Conservation (phyloP, 2,329 filamentous ascomycete species). For the Fusarium sp. region DNA sequence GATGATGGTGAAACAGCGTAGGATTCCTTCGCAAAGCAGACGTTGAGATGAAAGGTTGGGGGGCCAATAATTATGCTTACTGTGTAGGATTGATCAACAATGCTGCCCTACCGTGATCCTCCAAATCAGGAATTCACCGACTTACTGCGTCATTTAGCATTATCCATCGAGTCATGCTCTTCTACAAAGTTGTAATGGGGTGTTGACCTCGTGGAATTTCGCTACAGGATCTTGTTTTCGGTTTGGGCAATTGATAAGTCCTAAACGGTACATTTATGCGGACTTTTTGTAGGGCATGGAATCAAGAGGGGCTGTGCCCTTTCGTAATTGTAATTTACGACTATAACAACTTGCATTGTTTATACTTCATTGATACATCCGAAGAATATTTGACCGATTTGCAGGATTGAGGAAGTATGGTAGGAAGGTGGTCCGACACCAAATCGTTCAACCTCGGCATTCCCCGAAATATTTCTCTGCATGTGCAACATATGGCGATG, state of each 20-base stretch:
- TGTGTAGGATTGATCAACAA: constrained; percentile 71
- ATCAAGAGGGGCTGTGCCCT: not conserved
- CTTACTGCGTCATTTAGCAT: constrained; percentile 49
- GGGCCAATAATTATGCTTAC: constrained; percentile 42
- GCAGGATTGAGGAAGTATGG: not conserved
- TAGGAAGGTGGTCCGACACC: not conserved
- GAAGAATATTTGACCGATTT: not conserved
- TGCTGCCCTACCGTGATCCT: constrained; percentile 51
- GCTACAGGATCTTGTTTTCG: not conserved
- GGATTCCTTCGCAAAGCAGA: constrained; percentile 57
- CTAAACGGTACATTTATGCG: not conserved
- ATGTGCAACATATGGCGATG: not conserved
- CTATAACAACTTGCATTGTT: not conserved
- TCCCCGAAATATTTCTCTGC: not conserved
- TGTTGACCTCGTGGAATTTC: not conserved
- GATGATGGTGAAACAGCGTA: constrained; percentile 59
- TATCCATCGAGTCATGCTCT: not conserved
- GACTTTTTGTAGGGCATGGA: not conserved
- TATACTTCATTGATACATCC: not conserved
- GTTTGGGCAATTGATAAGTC: not conserved
- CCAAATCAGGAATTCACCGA: constrained; percentile 55
- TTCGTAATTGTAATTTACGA: not conserved
- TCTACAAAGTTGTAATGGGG: not conserved
- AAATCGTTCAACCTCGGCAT: not conserved
- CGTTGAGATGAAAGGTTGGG: not conserved